Conservation (phyloP, 2,329 filamentous ascomycete genomes). For the Leptographium wingfieldii region DNA sequence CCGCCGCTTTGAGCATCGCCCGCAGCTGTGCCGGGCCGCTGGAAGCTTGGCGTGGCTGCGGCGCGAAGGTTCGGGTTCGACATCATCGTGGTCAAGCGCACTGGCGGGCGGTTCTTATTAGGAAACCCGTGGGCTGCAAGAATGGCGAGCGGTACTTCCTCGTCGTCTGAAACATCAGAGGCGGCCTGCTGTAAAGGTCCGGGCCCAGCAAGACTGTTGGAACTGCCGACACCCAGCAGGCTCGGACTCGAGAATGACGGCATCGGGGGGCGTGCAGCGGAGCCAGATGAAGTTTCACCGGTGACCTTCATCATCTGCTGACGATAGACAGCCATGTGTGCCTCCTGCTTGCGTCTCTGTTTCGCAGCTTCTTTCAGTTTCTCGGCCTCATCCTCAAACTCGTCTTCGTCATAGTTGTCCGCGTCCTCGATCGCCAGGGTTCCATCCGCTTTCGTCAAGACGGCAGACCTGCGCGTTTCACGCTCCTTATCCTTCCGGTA, state of each 20-base stretch:
- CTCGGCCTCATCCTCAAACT: slow-evolving; percentile 69
- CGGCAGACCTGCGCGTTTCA: slow-evolving; percentile 27
- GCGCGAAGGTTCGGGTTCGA: slow-evolving; percentile 62
- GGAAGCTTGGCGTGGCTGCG: slow-evolving; percentile 30
- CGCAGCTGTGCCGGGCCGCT: slow-evolving; percentile 42
- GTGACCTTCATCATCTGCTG: slow-evolving; percentile 97
- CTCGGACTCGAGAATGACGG: slow-evolving; percentile 52
- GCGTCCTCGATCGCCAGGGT: slow-evolving; percentile 40
- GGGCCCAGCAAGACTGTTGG: background rate
- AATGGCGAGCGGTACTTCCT: slow-evolving; percentile 78
- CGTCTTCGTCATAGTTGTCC: slow-evolving; percentile 53
- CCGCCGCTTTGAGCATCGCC: slow-evolving; percentile 30
- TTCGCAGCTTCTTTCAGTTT: slow-evolving; percentile 60
- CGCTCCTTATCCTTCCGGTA: slow-evolving; percentile 64
- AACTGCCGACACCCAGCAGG: slow-evolving; percentile 26
- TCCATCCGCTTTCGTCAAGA: slow-evolving; percentile 32
- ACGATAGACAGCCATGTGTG: slow-evolving; percentile 77
- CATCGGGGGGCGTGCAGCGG: slow-evolving; percentile 38
- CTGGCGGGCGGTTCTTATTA: slow-evolving; percentile 61
- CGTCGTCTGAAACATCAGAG: slow-evolving; percentile 56
- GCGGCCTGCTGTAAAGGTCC: slow-evolving; percentile 22
- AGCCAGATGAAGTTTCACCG: slow-evolving; percentile 48
- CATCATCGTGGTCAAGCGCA: slow-evolving; percentile 47
- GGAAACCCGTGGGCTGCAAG: slow-evolving; percentile 84
- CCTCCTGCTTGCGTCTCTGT: slow-evolving; percentile 77